A percentile compares a stretch with the other conserved stretches of the same genome.
Evolutionary conservation across 2,329 filamentous ascomycete genomes (phyloP).

Genomic region (Aspergillus niger): DNA sequence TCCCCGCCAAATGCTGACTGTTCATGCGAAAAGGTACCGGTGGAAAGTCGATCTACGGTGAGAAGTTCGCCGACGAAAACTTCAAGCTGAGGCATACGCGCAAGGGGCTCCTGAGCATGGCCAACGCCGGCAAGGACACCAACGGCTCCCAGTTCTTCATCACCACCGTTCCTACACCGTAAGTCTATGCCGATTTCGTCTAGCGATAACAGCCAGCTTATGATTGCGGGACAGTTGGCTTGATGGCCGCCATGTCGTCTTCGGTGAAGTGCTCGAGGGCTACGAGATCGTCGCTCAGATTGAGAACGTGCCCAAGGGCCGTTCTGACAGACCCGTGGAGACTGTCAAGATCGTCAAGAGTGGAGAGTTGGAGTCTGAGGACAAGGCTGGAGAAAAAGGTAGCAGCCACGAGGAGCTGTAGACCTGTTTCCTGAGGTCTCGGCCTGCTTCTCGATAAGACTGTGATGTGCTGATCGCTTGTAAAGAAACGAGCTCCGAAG

Average conservation of each 20-base stretch:
- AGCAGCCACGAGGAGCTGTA: constrained; percentile 68
- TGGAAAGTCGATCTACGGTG: constrained; percentile 68
- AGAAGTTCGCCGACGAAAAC: constrained; percentile 70
- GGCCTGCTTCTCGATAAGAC: constrained; percentile 27
- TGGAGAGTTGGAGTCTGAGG: constrained; percentile 58
- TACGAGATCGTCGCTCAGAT: constrained; percentile 61
- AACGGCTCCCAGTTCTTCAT: constrained; percentile 70
- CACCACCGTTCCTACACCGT: constrained; percentile 61
- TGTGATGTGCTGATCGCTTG: constrained; percentile 38
- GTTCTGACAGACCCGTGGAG: constrained; percentile 59
- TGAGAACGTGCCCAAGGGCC: constrained; percentile 61
- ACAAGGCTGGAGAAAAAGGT: constrained; percentile 55
- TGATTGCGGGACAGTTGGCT: constrained; percentile 51
- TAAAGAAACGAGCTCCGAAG: constrained; percentile 25
- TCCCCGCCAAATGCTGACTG: neutral
- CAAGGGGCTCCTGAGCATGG: constrained; percentile 66
- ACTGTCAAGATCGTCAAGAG: constrained; percentile 67
- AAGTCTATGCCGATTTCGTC: constrained; percentile 15
- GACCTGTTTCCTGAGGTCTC: constrained; percentile 34
- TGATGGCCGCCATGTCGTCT: constrained; percentile 66
- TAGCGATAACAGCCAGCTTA: constrained; percentile 11
- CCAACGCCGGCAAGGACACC: constrained; percentile 65
- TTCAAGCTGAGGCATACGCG: constrained; percentile 70
- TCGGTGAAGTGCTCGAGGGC: constrained; percentile 69
- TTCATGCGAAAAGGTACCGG: constrained; percentile 55